A percentile compares a stretch with the other conserved stretches of the same genome.
phyloP scores from a whole-genome alignment of 1,139 yeast genomes.

The Lodderomyces margitis region DNA sequence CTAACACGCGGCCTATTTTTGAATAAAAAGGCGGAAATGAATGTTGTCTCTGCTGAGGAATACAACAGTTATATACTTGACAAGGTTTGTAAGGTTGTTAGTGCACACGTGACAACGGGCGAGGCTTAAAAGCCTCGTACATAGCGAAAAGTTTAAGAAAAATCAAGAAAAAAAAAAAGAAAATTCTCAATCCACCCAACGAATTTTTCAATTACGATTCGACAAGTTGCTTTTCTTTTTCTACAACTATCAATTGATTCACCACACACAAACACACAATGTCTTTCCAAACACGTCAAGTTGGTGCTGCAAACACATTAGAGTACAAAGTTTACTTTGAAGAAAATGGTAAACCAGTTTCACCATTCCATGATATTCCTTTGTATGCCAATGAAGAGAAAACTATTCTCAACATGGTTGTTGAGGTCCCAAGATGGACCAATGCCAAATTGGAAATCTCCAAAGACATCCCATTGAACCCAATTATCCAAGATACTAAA shows the following conservation, averaged over 20 bases:
- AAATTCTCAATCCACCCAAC: conserved; percentile 1
- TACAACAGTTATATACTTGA: conserved; percentile 2
- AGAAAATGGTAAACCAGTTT: conserved; percentile 46
- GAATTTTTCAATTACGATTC: conserved; percentile 2
- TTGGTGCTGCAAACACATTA: conserved; percentile 89
- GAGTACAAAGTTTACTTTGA: conserved; percentile 77
- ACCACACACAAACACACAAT: conserved; percentile 26
- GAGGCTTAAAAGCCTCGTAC: background rate
- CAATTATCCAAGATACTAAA: conserved; percentile 90
- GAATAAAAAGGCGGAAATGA: conserved; percentile 60
- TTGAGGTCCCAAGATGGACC: conserved; percentile 95
- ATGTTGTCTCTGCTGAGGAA: conserved; percentile 19
- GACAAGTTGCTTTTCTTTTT: conserved; percentile 8
- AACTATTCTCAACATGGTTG: conserved; percentile 79
- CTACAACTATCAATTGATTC: conserved; percentile 10
- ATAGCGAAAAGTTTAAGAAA: background rate
- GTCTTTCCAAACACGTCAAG: conserved; percentile 77
- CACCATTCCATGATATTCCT: conserved; percentile 85
- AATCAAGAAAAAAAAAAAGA: conserved; percentile 4
- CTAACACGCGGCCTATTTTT: conserved; percentile 53
- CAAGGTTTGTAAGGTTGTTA: background rate
- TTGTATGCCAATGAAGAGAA: conserved; percentile 60
- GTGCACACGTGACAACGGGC: background rate
- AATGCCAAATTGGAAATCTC: conserved; percentile 91
- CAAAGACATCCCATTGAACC: conserved; percentile 72